These are phyloP conservation scores for Sphagnum contortum DNA, from an alignment of 225 moss, liverwort and hornwort genomes.

Conservation along the genomic window DNA sequence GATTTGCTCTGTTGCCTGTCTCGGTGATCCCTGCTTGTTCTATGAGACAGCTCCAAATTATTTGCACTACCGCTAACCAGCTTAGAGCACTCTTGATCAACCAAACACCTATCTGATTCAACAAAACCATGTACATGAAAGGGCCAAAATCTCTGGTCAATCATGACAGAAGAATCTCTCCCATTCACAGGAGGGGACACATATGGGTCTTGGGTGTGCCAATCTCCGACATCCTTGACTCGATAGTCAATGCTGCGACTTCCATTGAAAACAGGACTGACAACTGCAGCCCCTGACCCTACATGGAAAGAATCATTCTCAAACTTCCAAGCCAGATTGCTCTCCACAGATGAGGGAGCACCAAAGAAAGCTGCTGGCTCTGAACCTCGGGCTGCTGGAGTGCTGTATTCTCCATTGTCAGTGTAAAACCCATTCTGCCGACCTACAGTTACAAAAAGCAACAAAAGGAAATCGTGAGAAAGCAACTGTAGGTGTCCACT, in stretches of 20 bases:
- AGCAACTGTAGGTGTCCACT: too few relatives aligned
- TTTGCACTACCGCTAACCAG: constrained; percentile 11
- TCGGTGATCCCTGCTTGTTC: constrained; percentile 18
- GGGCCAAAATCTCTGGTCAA: constrained; percentile 21
- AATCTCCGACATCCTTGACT: constrained; percentile 21
- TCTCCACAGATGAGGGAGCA: constrained; percentile 17
- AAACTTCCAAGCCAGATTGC: constrained; percentile 21
- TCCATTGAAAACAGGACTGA: constrained; percentile 22
- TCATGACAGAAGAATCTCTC: constrained; percentile 16
- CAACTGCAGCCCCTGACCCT: constrained; percentile 11
- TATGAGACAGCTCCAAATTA: constrained; percentile 28
- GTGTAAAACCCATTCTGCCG: constrained; percentile 36
- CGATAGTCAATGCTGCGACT: constrained; percentile 27
- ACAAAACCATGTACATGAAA: constrained; percentile 26
- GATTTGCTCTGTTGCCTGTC: constrained; percentile 14
- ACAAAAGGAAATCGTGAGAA: too few relatives aligned
- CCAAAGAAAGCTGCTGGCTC: constrained; percentile 13
- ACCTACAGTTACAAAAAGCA: constrained; percentile 14
- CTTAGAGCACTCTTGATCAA: constrained; percentile 27
- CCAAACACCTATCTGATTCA: constrained; percentile 10
- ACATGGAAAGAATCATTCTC: constrained; percentile 19
- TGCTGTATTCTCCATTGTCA: constrained; percentile 29
- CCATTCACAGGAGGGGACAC: constrained; percentile 26
- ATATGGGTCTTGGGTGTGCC: constrained; percentile 22
- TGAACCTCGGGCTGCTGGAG: background rate